Evolutionary conservation across 805 yeast species (phyloP), one percentile per base, ranked within the genome.

Genomic region (Maudiozyma saulgeensis): DNA sequence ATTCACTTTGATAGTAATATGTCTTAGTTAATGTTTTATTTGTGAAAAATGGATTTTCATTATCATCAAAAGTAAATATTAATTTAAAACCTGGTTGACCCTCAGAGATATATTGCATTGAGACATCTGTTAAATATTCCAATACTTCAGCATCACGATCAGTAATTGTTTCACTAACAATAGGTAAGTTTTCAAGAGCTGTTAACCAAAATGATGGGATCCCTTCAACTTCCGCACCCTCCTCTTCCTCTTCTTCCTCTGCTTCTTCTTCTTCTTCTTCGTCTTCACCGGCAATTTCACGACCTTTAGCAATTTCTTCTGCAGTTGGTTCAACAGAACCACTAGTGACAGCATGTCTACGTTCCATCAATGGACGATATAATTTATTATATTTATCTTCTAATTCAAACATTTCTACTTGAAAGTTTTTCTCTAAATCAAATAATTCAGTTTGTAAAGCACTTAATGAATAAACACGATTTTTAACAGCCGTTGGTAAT

Each of bases 191-290:
- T 67, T 85, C 91, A 68, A 93, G 73, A 6, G 98, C 95, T 18
- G 98, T 93, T 60, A 91, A 76, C 99, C 99, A 93, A 75, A 93
- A 93, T 45, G 85, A 81, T 50, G 99, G 98, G 57, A 93, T 79
- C 55, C 99, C 99, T 53, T 74, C 74, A 45, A 73, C 69, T 19
- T 68, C 72, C 31, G n/a, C n/a, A n/a, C 68, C 76, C 16, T 69
- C 77, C 4, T 67, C 77, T 25, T 64, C 72, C 18, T 67, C 70
- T 9, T 65, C 72, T 3, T 68, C 75, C 11, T 68, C 71, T 18
- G 66, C 74, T 7, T 68, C 74, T 42, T 70, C 78, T 5, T 68
- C 76, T 3, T 65, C 69, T 13, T 69, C 72, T 11, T 67, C 75
- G 9, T 70, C 75, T 0, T 67, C 74, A 6, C 59, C 68, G 19